Conservation (phyloP, 306 rosid genomes). For the Dicorynia guianensis region DNA sequence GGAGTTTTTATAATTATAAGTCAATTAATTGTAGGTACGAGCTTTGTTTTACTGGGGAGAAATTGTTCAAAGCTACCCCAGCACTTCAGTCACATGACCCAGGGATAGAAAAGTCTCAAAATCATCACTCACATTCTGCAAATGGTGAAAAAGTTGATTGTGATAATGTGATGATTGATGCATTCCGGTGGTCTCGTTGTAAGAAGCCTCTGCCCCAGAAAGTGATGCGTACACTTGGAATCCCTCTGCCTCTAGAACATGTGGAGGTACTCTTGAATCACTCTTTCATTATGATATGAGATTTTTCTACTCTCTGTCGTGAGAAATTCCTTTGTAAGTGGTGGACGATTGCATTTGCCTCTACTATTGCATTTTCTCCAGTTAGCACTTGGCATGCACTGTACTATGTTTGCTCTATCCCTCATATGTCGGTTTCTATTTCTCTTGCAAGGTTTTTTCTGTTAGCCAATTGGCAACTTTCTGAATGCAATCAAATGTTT, state of each 20-base stretch:
- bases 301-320: background rate
- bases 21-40: conserved; percentile 69
- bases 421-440: background rate
- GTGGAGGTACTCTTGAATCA: conserved; percentile 68
- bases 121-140: conserved; percentile 62
- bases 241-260: conserved; percentile 87
- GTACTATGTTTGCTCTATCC: background rate
- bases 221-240: conserved; percentile 76
- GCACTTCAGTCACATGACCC: conserved; percentile 64
- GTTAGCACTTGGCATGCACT: background rate
- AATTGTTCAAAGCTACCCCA: conserved; percentile 64
- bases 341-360: background rate
- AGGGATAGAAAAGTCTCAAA: conserved; percentile 69
- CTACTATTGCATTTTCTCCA: background rate
- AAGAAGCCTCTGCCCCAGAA: conserved; percentile 91
- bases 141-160: conserved; percentile 72
- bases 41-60: conserved; percentile 89
- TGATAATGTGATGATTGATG: conserved; percentile 66
- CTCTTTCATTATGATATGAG: background rate
- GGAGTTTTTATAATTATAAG: conserved; percentile 25
- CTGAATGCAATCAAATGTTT: background rate
- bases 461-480: background rate
- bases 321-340: background rate
- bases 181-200: conserved; percentile 92
- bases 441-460: background rate